Evolutionary conservation across 306 rosid species (phyloP), one percentile per base, ranked within the genome.

Genomic region (Cucurbita ficifolia): DNA sequence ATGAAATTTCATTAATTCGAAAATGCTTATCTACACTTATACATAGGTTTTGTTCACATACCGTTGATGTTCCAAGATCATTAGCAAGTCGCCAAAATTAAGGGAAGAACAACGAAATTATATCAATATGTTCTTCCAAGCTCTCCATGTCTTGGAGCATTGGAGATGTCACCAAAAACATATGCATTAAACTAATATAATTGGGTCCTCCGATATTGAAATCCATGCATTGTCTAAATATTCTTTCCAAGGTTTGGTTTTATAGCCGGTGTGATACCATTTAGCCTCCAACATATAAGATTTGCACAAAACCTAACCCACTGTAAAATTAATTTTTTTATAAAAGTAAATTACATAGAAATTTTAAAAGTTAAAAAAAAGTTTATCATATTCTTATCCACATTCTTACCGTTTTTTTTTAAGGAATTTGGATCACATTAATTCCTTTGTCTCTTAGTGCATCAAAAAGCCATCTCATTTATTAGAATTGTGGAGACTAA

Each of bases 381-480:
- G n/a, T n/a, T n/a, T n/a, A n/a, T 49, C 7, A 49, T 49, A 5
- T n/a, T n/a, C n/a, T n/a, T n/a, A 49, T n/a, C 14, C n/a, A 49
- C 3, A 14, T 45, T 13, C 24, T 10, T 55, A 76, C 80, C 39
- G 2, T 29, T 55, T 64, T 79, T 45, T 29, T 75, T 1, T n/a
- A n/a, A 79, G 50, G 14, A 18, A 39, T n/a, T 0, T 11, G 63
- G 54, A 75, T 58, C 42, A 6, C 35, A 29, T 75, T 22, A 10
- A 48, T 1, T 18, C 42, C 70, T 8, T 46, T 12, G 2, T 60
- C 53, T 24, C 39, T 76, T 7, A 76, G 38, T 8, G 6, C 1
- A 21, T 72, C 63, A n/a, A 72, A 43, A 72, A 22, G 68, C 77
- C 49, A 75, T 52, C 11, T 43, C 77, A 54, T 75, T 78, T 40